Evolutionary conservation across 106 monocot species (phyloP).

Genomic region (Narthecium ossifragum): DNA sequence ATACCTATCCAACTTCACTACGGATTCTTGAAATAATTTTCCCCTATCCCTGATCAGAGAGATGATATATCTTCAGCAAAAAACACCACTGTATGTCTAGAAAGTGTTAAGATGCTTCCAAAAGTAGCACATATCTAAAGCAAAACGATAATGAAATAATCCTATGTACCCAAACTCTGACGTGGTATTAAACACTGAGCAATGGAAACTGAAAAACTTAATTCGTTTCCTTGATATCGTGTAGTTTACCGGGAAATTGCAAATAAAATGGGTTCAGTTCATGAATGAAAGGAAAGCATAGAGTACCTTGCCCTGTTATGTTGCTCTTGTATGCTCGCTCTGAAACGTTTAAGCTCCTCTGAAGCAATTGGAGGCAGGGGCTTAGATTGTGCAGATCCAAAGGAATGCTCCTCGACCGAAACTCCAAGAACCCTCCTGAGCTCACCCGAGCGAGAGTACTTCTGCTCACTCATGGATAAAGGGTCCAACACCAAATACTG

Average conservation of each 20-base stretch:
- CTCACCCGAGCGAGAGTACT: slow-evolving; percentile 52
- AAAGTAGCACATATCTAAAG: too few relatives aligned
- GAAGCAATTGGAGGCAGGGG: slow-evolving; percentile 31
- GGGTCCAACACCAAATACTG: slow-evolving; percentile 52
- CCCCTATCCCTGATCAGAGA: slow-evolving; percentile 56
- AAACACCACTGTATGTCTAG: neutral
- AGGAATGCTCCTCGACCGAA: slow-evolving; percentile 64
- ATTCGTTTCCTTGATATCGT: too few relatives aligned
- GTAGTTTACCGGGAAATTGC: too few relatives aligned
- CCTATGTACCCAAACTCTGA: too few relatives aligned
- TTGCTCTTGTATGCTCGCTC: slow-evolving; percentile 34
- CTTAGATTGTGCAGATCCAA: slow-evolving; percentile 55
- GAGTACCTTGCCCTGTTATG: slow-evolving; percentile 46
- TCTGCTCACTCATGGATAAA: slow-evolving; percentile 47
- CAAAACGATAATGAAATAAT: too few relatives aligned
- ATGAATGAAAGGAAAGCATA: neutral
- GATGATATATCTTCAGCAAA: slow-evolving; percentile 12
- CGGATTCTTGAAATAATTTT: slow-evolving; percentile 52
- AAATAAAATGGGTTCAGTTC: too few relatives aligned
- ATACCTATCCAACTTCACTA: slow-evolving; percentile 63
- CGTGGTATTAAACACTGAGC: too few relatives aligned
- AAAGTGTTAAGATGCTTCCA: neutral
- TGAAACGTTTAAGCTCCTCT: slow-evolving; percentile 73
- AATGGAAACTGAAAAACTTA: too few relatives aligned
- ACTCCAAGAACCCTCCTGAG: slow-evolving; percentile 66